phyloP scores from a whole-genome alignment of 2,329 filamentous ascomycete genomes.

The Stemphylium lycopersici region DNA sequence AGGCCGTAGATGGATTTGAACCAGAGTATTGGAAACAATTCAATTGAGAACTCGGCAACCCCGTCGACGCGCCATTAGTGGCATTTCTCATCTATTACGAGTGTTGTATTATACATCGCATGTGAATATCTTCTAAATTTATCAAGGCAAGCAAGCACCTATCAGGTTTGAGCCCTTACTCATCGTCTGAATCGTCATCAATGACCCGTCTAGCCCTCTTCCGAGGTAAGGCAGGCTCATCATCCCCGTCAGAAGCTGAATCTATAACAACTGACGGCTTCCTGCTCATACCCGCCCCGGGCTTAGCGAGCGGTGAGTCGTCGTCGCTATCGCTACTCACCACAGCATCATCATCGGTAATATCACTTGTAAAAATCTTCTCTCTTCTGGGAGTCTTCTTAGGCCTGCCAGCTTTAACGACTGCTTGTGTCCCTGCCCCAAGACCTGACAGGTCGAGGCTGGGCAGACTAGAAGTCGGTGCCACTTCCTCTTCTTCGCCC shows the following conservation, averaged over 20 bases:
- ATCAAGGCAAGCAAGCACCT: neutral
- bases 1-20: slow-evolving; percentile 51
- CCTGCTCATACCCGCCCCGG: slow-evolving; percentile 16
- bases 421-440: slow-evolving; percentile 43
- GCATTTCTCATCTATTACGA: neutral
- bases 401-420: slow-evolving; percentile 31
- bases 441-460: slow-evolving; percentile 34
- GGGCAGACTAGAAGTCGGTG: slow-evolving; percentile 43
- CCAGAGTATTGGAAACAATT: slow-evolving; percentile 52
- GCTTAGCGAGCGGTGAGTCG: slow-evolving; percentile 22
- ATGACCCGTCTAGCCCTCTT: slow-evolving; percentile 39
- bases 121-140: neutral
- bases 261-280: slow-evolving; percentile 28
- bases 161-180: slow-evolving; percentile 7
- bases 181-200: slow-evolving; percentile 43
- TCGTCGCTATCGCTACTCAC: slow-evolving; percentile 47
- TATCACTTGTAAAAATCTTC: slow-evolving; percentile 46
- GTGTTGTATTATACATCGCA: neutral
- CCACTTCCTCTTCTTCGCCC: slow-evolving; percentile 46
- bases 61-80: neutral
- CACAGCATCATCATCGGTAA: slow-evolving; percentile 40
- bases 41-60: slow-evolving; percentile 10
- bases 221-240: slow-evolving; percentile 28
- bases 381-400: slow-evolving; percentile 30
- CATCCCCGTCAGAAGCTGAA: slow-evolving; percentile 30